Percentiles rank a stretch among this genome's conserved stretches.
Evolutionary conservation across 208 protist genomes (phyloP).

Genomic region (Acanthamoeba healyi): DNA sequence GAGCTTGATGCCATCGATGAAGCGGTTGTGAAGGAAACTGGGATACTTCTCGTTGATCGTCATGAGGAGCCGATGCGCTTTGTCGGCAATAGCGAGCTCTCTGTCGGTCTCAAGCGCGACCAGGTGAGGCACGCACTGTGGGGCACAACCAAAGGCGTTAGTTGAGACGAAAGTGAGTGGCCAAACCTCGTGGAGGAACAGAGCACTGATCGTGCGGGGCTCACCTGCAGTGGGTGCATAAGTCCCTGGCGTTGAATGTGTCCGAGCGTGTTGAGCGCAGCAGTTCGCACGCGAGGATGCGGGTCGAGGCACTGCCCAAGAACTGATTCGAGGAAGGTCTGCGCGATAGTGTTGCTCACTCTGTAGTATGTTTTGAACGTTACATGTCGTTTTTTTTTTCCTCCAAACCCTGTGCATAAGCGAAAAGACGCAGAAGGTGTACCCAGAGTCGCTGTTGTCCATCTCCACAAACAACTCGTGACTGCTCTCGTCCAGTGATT

Average conservation of each 20-base stretch:
- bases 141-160: too few species aligned
- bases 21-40: slow-evolving; percentile 55
- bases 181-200: too few species aligned
- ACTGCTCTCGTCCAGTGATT: not conserved
- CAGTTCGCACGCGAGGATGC: not conserved
- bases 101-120: slow-evolving; percentile 56
- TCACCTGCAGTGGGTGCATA: slow-evolving; percentile 61
- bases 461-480: slow-evolving; percentile 74
- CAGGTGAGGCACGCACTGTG: slow-evolving; percentile 54
- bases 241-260: slow-evolving; percentile 59
- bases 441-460: slow-evolving; percentile 73
- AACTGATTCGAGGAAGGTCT: slow-evolving; percentile 1
- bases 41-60: slow-evolving; percentile 67
- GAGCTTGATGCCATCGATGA: slow-evolving; percentile 71
- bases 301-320: slow-evolving; percentile 33
- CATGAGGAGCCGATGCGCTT: not conserved
- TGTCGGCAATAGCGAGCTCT: slow-evolving; percentile 11
- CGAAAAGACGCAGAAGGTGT: not conserved
- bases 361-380: too few species aligned
- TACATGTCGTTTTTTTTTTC: too few species aligned
- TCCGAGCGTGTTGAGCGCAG: slow-evolving; percentile 32
- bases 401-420: too few species aligned
- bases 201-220: too few species aligned
- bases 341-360: slow-evolving; percentile 38
- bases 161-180: too few species aligned